Percentiles rank a stretch among this genome's conserved stretches.
Evolutionary conservation across 2,329 filamentous ascomycete species (phyloP).

Genomic region (Colletotrichum paranaense): DNA sequence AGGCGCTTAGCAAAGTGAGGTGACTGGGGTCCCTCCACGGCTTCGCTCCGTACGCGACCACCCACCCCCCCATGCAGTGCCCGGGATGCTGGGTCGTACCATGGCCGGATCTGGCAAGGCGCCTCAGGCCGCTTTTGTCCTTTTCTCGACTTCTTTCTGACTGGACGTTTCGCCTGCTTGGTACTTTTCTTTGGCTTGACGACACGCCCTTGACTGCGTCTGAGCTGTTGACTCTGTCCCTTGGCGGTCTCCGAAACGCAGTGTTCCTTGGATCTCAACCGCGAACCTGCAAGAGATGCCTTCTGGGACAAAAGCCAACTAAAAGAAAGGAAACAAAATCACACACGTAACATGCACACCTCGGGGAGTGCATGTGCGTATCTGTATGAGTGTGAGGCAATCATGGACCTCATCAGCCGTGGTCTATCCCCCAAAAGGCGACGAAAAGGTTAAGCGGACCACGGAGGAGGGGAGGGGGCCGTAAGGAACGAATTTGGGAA

Average conservation of each 20-base stretch:
- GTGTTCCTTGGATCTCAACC: background rate
- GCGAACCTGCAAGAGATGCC: background rate
- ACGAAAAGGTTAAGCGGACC: background rate
- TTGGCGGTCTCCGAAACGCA: conserved; percentile 2
- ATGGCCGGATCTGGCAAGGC: conserved; percentile 23
- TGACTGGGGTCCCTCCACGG: conserved; percentile 19
- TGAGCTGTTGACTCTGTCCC: conserved; percentile 4
- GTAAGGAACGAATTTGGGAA: background rate
- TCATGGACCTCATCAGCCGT: background rate
- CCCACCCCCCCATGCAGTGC: conserved; percentile 35
- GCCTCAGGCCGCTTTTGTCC: conserved; percentile 24
- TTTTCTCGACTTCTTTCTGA: background rate
- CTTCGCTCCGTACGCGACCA: conserved; percentile 13
- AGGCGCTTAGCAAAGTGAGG: conserved; percentile 34
- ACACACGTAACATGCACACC: background rate
- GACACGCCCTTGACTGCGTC: conserved; percentile 4
- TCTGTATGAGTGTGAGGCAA: background rate
- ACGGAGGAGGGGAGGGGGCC: background rate
- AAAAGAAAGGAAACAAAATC: background rate
- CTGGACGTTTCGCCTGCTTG: background rate
- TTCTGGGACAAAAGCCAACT: background rate
- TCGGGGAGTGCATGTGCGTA: background rate
- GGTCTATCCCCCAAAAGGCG: background rate
- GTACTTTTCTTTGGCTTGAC: conserved; percentile 7
- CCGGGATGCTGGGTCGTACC: conserved; percentile 38